Evolutionary conservation across 1,284 basidiomycete genomes (phyloP).

Genomic region (Ustilago trichophora): DNA sequence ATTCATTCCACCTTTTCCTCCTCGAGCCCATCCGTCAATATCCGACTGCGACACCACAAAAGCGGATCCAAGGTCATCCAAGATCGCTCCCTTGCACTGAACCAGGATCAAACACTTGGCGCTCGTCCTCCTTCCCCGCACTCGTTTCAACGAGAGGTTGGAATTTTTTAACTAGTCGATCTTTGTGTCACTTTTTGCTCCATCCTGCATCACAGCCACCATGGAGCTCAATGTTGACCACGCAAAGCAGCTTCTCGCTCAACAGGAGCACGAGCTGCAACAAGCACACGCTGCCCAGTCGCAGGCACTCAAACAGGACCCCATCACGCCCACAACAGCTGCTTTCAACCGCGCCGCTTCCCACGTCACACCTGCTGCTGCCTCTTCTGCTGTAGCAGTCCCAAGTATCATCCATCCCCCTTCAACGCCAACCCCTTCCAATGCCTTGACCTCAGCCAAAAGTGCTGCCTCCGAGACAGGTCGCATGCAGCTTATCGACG

Average conservation of each 20-base stretch:
- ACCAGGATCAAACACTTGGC: not conserved
- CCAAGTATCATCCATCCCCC: too few relatives aligned
- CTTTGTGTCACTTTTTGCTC: not conserved
- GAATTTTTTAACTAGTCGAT: not conserved
- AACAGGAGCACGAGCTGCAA: slow-evolving; percentile 28
- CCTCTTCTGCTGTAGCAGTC: not conserved
- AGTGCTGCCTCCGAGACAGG: slow-evolving; percentile 19
- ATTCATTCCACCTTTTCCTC: not conserved
- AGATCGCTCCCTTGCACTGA: too few relatives aligned
- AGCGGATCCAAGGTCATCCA: too few relatives aligned
- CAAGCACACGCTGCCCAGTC: slow-evolving; percentile 15
- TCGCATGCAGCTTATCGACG: slow-evolving; percentile 64
- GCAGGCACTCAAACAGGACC: slow-evolving; percentile 10
- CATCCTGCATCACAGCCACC: not conserved
- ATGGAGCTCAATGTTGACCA: slow-evolving; percentile 51
- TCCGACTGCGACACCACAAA: too few relatives aligned
- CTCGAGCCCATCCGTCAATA: too few relatives aligned
- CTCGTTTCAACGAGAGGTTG: too few relatives aligned
- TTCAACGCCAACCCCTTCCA: too few relatives aligned
- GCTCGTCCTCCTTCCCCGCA: not conserved
- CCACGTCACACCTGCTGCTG: not conserved
- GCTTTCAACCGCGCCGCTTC: slow-evolving; percentile 9
- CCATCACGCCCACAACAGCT: slow-evolving; percentile 14
- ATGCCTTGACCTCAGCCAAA: too few relatives aligned
- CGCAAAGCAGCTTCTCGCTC: slow-evolving; percentile 38